Evolutionary conservation across 805 yeast genomes (phyloP), one percentile per base, ranked within the genome.

Genomic region (Candida hispaniensis): DNA sequence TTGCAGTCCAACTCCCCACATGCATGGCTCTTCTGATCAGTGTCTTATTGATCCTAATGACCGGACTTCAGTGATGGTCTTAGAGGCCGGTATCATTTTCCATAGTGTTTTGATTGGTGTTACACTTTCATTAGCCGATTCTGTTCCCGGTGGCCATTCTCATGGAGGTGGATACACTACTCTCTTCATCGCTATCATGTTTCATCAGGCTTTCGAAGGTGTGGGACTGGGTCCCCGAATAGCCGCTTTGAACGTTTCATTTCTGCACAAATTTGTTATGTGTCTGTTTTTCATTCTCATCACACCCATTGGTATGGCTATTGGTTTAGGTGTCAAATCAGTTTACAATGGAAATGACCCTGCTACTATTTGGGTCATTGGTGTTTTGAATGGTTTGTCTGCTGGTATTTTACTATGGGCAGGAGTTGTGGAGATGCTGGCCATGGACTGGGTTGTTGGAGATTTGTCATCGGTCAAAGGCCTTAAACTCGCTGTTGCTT

Each of bases 121-220:
- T 45, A 61, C 75, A 3, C 56, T 74, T 39, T 74, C 75, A 4
- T 28, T 32, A 17, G 36, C 36, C 10, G 28, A 27, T 14, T 23
- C 23, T 18, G 69, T 67, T 11, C 52, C 71, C 8, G 75, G 73
- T 26, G 71, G 69, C 74, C 8, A 8, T n/a, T 64, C 85, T 4
- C n/a, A n/a, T n/a, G n/a, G n/a, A n/a, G 17, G 21, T 23, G 76
- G 71, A 46, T 75, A 72, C 48, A 61, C 58, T 29, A 63, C 75
- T 3, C 58, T 74, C 34, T 73, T 71, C 47, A 59, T 70, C 27
- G 81, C 73, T 13, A 38, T 66, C 30, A 66, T 71, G 5, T 74
- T 74, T 60, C 81, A 79, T 52, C 91, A 79, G 57, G 64, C 73
- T 64, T 79, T 79, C 48, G 91, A 79, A 59, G 91, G 88, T 39